phyloP scores from a whole-genome alignment of 2,329 filamentous ascomycete species.

The Corinectria fuckeliana region DNA sequence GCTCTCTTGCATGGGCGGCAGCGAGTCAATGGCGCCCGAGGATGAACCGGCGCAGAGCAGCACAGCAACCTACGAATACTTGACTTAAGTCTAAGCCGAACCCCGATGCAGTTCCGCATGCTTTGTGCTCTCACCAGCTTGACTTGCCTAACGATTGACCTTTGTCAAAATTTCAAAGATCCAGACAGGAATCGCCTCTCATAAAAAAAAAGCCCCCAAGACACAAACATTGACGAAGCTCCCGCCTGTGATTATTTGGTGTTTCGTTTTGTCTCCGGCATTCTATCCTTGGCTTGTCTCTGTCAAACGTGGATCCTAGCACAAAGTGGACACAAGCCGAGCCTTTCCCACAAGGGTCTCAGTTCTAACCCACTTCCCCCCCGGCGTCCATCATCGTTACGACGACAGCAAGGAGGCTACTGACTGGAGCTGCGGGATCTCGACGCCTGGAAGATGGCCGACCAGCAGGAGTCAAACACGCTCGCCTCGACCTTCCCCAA shows the following conservation, averaged over 20 bases:
- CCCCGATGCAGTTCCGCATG: neutral
- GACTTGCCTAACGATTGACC: too few relatives aligned
- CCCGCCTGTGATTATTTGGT: too few relatives aligned
- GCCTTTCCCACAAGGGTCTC: neutral
- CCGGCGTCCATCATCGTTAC: neutral
- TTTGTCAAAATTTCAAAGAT: too few relatives aligned
- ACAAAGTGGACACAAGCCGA: neutral
- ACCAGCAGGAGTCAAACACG: conserved; percentile 54
- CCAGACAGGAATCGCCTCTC: too few relatives aligned
- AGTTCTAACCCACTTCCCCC: neutral
- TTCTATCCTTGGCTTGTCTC: neutral
- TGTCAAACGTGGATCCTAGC: neutral
- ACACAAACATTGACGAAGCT: too few relatives aligned
- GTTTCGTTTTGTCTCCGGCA: neutral
- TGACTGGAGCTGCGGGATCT: neutral
- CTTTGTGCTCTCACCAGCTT: neutral
- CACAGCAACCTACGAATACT: conserved; percentile 10
- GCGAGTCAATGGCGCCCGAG: conserved; percentile 24
- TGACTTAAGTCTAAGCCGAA: too few relatives aligned
- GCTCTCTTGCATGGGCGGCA: neutral
- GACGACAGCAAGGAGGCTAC: neutral
- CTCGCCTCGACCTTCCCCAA: conserved; percentile 77
- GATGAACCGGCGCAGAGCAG: conserved; percentile 41
- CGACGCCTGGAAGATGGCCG: conserved; percentile 60
- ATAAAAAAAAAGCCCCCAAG: too few relatives aligned